Conservation (phyloP, 2,329 filamentous ascomycete species). For the Dothiorella sarmentorum region DNA sequence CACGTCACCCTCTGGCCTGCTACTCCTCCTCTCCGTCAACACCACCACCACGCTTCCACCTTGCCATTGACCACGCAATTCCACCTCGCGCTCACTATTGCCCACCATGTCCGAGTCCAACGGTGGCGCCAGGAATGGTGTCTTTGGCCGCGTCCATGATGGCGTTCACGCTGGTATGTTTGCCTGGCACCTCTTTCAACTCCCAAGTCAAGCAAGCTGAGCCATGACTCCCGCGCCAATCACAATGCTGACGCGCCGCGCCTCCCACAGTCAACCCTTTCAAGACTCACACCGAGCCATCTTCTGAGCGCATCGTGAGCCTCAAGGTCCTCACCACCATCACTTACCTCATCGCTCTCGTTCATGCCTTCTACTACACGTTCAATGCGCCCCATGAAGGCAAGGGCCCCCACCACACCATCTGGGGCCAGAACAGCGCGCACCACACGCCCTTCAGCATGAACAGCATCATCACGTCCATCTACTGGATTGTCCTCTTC, state of each 20-base stretch:
- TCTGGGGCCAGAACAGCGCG: slow-evolving; percentile 70
- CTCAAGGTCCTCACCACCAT: slow-evolving; percentile 75
- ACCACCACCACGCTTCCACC: not conserved
- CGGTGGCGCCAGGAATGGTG: slow-evolving; percentile 11
- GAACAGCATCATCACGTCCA: slow-evolving; percentile 59
- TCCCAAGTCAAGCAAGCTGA: not conserved
- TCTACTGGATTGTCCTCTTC: slow-evolving; percentile 79
- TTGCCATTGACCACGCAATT: not conserved
- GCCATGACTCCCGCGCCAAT: no score
- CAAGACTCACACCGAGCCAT: slow-evolving; percentile 64
- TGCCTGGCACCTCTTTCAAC: not conserved
- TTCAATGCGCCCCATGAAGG: slow-evolving; percentile 63
- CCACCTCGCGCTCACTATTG: not conserved
- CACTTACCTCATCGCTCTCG: slow-evolving; percentile 70
- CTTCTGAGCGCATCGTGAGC: slow-evolving; percentile 57
- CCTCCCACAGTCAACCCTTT: slow-evolving; percentile 67
- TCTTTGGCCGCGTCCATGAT: slow-evolving; percentile 12
- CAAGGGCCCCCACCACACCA: slow-evolving; percentile 51
- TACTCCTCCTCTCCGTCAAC: not conserved
- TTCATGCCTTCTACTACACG: slow-evolving; percentile 72
- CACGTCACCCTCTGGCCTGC: not conserved
- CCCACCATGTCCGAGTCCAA: slow-evolving; percentile 18
- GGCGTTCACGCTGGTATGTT: slow-evolving; percentile 18
- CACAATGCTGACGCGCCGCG: not conserved
- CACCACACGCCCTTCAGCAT: slow-evolving; percentile 71